These are phyloP conservation scores for Russula compacta DNA, from an alignment of 768 basidiomycete species.

Conservation along the genomic window DNA sequence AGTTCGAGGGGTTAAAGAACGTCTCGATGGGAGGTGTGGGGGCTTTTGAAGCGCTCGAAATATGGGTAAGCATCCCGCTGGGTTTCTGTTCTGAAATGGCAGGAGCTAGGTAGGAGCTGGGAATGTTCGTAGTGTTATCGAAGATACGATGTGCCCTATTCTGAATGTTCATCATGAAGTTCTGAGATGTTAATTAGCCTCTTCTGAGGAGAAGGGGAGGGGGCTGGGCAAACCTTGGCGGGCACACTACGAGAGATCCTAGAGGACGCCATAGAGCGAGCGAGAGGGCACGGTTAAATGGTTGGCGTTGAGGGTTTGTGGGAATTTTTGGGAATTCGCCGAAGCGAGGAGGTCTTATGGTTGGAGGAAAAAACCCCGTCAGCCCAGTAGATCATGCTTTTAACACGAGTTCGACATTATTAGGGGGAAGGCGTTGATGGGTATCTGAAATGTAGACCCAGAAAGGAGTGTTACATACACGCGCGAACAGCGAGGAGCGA, in stretches of 20 bases:
- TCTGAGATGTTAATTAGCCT: conserved; percentile 11
- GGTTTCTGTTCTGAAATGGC: conserved; percentile 3
- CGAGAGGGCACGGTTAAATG: neutral
- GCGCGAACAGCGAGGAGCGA: conserved; percentile 14
- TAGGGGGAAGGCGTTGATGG: conserved; percentile 13
- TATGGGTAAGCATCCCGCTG: conserved; percentile 1
- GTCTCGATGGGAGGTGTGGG: conserved; percentile 7
- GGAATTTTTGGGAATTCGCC: conserved; percentile 1
- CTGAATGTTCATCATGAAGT: conserved; percentile 15
- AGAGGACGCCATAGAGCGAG: conserved; percentile 13
- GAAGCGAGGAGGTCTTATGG: conserved; percentile 16
- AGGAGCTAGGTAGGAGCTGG: conserved; percentile 2
- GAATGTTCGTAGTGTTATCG: conserved; percentile 10
- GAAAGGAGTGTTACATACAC: conserved; percentile 15
- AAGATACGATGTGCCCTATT: conserved; percentile 13
- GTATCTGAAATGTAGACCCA: conserved; percentile 1
- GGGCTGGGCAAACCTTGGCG: conserved; percentile 12
- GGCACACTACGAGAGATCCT: conserved; percentile 17
- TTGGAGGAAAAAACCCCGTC: neutral
- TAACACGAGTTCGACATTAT: conserved; percentile 14
- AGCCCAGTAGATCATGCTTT: conserved; percentile 13
- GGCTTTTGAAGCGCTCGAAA: conserved; percentile 4
- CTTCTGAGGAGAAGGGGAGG: neutral
- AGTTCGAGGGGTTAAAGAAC: conserved; percentile 14
- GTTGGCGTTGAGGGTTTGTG: conserved; percentile 5